phyloP scores from a whole-genome alignment of 2,329 filamentous ascomycete species.

The Nemania bipapillata region DNA sequence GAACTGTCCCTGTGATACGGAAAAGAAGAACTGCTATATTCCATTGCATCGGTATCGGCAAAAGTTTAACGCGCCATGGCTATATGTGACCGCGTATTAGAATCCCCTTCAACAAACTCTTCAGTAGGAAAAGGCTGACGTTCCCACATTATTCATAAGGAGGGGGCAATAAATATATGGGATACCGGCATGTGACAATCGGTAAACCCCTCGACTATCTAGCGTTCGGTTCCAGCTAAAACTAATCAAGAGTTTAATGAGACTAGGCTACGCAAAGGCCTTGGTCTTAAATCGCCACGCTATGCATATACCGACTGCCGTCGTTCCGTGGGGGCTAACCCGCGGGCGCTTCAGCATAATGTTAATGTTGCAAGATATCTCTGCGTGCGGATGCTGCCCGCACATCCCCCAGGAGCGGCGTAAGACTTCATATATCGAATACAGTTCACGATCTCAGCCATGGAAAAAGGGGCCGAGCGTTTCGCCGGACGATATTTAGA shows the following conservation, averaged over 20 bases:
- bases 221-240: background rate
- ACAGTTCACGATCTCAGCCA: background rate
- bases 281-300: background rate
- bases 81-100: background rate
- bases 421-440: slow-evolving; percentile 21
- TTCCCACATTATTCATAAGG: background rate
- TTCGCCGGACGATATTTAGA: slow-evolving; percentile 15
- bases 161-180: background rate
- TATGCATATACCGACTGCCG: background rate
- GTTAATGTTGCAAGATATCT: slow-evolving; percentile 9
- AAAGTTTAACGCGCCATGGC: background rate
- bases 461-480: slow-evolving; percentile 24
- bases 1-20: background rate
- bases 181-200: background rate
- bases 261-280: background rate
- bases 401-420: slow-evolving; percentile 4
- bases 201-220: background rate
- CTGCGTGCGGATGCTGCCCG: slow-evolving; percentile 23
- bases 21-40: background rate
- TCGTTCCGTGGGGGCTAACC: background rate
- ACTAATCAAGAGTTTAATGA: background rate
- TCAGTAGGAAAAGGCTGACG: background rate
- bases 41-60: background rate
- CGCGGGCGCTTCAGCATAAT: background rate
- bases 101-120: background rate